A percentile compares a stretch with the other conserved stretches of the same genome.
Evolutionary conservation across 2,329 filamentous ascomycete species (phyloP).

Genomic region (Dendryphion nanum): DNA sequence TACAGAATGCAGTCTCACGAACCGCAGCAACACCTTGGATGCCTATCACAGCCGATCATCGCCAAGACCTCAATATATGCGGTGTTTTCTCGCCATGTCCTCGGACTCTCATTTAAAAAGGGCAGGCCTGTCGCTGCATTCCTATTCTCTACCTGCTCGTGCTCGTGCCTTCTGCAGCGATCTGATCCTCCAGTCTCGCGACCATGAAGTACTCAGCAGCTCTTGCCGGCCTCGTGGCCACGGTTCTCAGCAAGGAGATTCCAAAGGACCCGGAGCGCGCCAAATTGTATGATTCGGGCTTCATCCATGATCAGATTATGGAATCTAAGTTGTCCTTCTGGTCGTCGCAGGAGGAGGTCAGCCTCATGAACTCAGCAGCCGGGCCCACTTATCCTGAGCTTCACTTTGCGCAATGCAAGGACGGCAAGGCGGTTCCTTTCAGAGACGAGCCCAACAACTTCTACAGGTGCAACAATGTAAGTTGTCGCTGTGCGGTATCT

Average conservation of each 20-base stretch:
- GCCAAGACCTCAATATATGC: too few species aligned
- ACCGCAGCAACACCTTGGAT: too few species aligned
- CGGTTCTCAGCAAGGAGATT: constrained; percentile 16
- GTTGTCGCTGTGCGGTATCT: constrained; percentile 4
- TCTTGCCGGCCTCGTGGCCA: constrained; percentile 13
- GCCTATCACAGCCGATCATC: too few species aligned
- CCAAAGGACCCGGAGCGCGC: constrained; percentile 15
- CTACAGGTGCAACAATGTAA: constrained; percentile 31
- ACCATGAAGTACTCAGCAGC: constrained; percentile 14
- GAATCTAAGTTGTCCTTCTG: constrained; percentile 22
- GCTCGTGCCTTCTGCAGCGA: too few species aligned
- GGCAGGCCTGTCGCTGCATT: too few species aligned
- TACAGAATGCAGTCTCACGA: too few species aligned
- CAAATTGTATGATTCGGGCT: constrained; percentile 29
- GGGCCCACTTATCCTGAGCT: constrained; percentile 18
- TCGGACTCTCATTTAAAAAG: not conserved
- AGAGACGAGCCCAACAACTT: constrained; percentile 21
- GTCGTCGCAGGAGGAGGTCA: constrained; percentile 6
- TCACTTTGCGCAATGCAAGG: constrained; percentile 23
- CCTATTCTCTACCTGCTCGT: too few species aligned
- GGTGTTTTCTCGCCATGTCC: not conserved
- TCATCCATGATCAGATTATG: constrained; percentile 30
- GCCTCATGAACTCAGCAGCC: constrained; percentile 13
- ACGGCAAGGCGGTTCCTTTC: constrained; percentile 26
- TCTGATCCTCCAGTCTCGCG: too few species aligned